Conservation (phyloP, 2,329 filamentous ascomycete species). For the Lachnellula hyalina region DNA sequence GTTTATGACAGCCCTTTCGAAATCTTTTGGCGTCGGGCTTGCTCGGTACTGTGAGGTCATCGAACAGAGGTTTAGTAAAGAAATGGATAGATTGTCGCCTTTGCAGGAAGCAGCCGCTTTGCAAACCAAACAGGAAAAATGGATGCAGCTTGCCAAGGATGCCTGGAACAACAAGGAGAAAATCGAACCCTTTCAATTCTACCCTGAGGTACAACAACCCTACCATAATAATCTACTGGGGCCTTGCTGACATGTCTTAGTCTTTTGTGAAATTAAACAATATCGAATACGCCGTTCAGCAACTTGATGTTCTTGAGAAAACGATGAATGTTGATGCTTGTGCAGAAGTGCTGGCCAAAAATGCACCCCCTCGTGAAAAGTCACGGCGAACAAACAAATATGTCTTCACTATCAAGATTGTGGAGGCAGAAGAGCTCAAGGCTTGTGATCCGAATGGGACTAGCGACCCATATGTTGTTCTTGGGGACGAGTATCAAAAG, state of each 20-base stretch:
- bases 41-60: conserved; percentile 87
- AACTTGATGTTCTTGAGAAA: conserved; percentile 84
- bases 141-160: conserved; percentile 89
- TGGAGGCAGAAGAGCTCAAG: conserved; percentile 95
- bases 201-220: conserved; percentile 64
- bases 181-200: conserved; percentile 95
- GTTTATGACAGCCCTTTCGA: conserved; percentile 92
- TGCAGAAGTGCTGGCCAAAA: conserved; percentile 70
- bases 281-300: conserved; percentile 87
- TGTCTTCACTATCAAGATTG: conserved; percentile 97
- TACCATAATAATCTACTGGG: conserved; percentile 27
- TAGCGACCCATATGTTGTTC: conserved; percentile 94
- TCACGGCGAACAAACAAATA: conserved; percentile 73
- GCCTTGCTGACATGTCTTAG: conserved; percentile 40
- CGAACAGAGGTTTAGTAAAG: conserved; percentile 76
- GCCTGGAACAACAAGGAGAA: conserved; percentile 89
- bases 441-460: conserved; percentile 93
- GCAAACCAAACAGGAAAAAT: conserved; percentile 84
- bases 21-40: conserved; percentile 76
- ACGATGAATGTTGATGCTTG: conserved; percentile 89
- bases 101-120: conserved; percentile 75
- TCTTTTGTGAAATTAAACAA: conserved; percentile 98
- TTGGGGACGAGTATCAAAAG: conserved; percentile 97
- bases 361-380: conserved; percentile 64
- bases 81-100: conserved; percentile 89